Conservation (phyloP, 2,329 filamentous ascomycete genomes). For the Trematosphaeria pertusa region DNA sequence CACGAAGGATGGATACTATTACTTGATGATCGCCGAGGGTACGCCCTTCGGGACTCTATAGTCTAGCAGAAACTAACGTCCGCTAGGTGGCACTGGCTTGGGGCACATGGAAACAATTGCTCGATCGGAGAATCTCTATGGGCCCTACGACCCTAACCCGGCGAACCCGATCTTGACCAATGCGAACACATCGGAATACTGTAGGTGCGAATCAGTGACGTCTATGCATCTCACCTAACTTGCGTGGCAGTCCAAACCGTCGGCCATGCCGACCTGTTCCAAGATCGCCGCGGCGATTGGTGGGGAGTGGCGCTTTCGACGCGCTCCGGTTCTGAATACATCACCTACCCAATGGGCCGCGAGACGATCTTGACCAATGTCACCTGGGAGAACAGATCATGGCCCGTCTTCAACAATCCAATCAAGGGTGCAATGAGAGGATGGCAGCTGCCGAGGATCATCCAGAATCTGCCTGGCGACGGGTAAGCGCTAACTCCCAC, state of each 20-base stretch:
- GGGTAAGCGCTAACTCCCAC: slow-evolving; percentile 30
- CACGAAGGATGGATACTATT: slow-evolving; percentile 41
- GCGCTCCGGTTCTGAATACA: slow-evolving; percentile 32
- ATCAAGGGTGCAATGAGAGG: slow-evolving; percentile 56
- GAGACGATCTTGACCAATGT: slow-evolving; percentile 36
- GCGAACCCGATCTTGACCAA: slow-evolving; percentile 50
- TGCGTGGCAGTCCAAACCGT: slow-evolving; percentile 28
- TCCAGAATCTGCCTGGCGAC: slow-evolving; percentile 45
- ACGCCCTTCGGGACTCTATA: slow-evolving; percentile 33
- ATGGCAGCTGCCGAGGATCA: slow-evolving; percentile 47
- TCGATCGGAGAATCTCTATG: slow-evolving; percentile 41
- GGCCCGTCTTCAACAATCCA: slow-evolving; percentile 53
- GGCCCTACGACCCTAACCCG: slow-evolving; percentile 46
- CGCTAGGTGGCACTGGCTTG: slow-evolving; percentile 41
- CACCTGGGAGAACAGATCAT: slow-evolving; percentile 41
- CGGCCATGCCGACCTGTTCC: slow-evolving; percentile 38
- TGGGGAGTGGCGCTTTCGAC: slow-evolving; percentile 37
- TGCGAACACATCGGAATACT: slow-evolving; percentile 47
- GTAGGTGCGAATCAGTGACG: too few species aligned
- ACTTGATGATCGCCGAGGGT: slow-evolving; percentile 46
- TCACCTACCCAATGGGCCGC: slow-evolving; percentile 36
- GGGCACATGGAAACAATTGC: slow-evolving; percentile 48
- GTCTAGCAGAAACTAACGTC: slow-evolving; percentile 34
- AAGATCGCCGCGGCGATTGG: slow-evolving; percentile 32
- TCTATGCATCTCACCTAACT: too few species aligned